Base-by-base conservation (phyloP, 2,329 filamentous ascomycete species). In the Teratosphaeria pseudoeucalypti region DNA sequence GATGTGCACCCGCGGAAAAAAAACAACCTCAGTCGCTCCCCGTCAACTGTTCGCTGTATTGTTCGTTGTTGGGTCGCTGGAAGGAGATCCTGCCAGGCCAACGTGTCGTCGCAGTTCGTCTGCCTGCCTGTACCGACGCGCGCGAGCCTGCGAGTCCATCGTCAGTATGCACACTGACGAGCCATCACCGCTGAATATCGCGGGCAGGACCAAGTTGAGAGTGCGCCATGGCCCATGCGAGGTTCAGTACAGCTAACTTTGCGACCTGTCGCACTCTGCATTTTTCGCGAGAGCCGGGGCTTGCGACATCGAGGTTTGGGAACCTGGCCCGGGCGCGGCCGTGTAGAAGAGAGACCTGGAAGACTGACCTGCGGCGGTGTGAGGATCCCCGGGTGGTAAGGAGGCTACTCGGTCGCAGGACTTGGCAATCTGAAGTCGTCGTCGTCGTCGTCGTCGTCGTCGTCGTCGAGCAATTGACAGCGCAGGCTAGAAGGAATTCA, bases 21-120 rank as follows among this genome's bases (percentile, higher is more conserved):
- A 59, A 29, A 59, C 54, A 57, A 64, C 62, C 58, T 52, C 63
- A 58, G 57, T 55, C 61, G 63, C 66, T 65, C 23, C 23, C 23
- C 23, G 23, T 23, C 23, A 2, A 23, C 23, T 0, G 23, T 23
- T 23, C 23, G 23, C 23, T 23, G 23, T 23, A 1, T 2, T 23
- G 23, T 23, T 23, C 29, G 7, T 3, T 5, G 29, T 32, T 7
- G 7, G 2, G 29, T 32, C 29, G 29, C 29, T 32, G 29, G 4
- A 7, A 32, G 2, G 7, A 32, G 5, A 32, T 23, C 23, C 29
- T 32, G 29, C 5, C 29, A 7, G 29, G 29, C 29, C 29, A 32
- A 32, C 29, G 29, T 6, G 2, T 32, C 29, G 29, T 32, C 29
- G 29, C 29, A 7, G 29, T 32, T 3, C 7, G 29, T 32, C 29